Percentiles rank a stretch among this genome's conserved stretches.
Evolutionary conservation across 139 green algal species (phyloP).

Genomic region (Coelastrella sp.): DNA sequence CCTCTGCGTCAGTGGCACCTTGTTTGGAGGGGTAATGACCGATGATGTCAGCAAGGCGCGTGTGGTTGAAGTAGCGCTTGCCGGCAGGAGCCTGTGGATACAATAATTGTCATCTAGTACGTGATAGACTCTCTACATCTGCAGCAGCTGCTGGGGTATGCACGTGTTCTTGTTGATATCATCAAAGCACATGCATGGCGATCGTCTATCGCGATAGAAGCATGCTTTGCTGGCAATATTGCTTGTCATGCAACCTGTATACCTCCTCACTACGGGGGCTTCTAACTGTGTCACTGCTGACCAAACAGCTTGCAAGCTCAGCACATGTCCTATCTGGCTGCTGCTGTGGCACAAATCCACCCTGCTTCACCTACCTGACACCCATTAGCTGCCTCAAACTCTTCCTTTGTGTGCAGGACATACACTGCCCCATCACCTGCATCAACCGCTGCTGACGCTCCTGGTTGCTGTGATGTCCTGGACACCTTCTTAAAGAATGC

Average conservation of each 20-base stretch:
- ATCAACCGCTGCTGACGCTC: constrained; percentile 4
- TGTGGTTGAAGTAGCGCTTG: constrained; percentile 93
- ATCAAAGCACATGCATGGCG: not conserved
- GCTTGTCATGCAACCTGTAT: too few species aligned
- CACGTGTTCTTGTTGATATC: too few species aligned
- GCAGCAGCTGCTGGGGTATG: too few species aligned
- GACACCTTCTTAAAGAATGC: constrained; percentile 83
- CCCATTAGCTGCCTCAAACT: constrained; percentile 76
- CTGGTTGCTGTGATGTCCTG: not conserved
- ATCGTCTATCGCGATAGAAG: too few species aligned
- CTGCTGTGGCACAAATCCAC: not conserved
- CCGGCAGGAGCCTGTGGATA: constrained; percentile 64
- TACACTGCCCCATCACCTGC: constrained; percentile 41
- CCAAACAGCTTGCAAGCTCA: not conserved
- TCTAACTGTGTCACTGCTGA: not conserved
- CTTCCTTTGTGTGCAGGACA: constrained; percentile 68
- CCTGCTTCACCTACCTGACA: not conserved
- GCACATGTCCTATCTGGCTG: not conserved
- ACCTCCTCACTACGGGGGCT: too few species aligned
- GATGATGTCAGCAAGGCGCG: constrained; percentile 87
- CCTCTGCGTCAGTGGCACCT: constrained; percentile 65
- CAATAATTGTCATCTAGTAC: too few species aligned
- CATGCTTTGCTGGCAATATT: too few species aligned
- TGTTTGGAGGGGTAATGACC: constrained; percentile 71
- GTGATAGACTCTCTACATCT: too few species aligned